These are phyloP conservation scores for Penicillium ochrochloron DNA, from an alignment of 495 filamentous ascomycete species.

Conservation along the genomic window DNA sequence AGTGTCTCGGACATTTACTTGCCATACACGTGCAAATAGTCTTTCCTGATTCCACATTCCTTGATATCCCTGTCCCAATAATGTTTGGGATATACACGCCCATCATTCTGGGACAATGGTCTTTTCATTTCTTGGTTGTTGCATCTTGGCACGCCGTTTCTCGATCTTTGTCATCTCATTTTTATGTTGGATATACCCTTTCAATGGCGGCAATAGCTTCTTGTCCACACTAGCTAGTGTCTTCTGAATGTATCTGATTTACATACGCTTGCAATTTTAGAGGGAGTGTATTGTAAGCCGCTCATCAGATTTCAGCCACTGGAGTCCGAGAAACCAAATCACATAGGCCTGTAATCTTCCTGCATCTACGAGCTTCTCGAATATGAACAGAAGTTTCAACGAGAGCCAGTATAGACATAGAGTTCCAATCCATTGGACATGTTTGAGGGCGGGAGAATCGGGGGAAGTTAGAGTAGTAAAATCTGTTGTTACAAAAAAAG, in stretches of 20 bases:
- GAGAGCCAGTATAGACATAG: not conserved
- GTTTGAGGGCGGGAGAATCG: not conserved
- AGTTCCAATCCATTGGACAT: not conserved
- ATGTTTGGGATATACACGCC: not conserved
- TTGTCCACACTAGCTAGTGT: not conserved
- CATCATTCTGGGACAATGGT: not conserved
- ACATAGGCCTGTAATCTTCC: too few relatives aligned
- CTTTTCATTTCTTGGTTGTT: not conserved
- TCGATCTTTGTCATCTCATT: slow-evolving; percentile 1
- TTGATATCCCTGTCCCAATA: not conserved
- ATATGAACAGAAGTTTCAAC: not conserved
- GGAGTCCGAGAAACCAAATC: too few relatives aligned
- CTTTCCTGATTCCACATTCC: not conserved
- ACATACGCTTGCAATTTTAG: not conserved
- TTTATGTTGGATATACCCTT: slow-evolving; percentile 26
- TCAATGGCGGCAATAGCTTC: not conserved
- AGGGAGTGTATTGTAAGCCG: not conserved
- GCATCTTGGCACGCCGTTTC: not conserved
- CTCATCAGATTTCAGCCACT: not conserved
- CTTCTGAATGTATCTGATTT: not conserved
- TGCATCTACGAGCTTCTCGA: too few relatives aligned
- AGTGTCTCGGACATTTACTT: not conserved
- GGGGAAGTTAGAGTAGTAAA: not conserved
- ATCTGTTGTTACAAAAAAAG: not conserved
- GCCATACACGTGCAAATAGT: slow-evolving; percentile 9